Evolutionary conservation across 2,329 filamentous ascomycete species (phyloP), one percentile per base, ranked within the genome.

Genomic region (Colletotrichum spinosum): DNA sequence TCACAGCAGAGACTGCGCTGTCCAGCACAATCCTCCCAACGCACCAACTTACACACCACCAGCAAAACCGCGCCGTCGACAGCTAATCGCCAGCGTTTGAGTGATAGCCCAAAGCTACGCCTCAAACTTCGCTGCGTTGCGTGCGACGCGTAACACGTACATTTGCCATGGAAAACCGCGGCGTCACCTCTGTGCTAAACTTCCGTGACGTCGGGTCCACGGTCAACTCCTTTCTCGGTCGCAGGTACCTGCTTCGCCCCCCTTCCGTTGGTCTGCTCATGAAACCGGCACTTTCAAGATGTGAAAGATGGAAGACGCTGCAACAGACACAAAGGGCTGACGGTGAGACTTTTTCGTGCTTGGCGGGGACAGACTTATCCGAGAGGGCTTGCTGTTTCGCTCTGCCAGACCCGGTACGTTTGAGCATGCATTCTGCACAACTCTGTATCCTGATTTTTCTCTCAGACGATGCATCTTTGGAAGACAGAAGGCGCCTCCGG

Each of bases 151-250:
- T 35, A 44, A 55, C 39, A 34, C 25, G 34, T 38, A 33, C 12
- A 8, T 55, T 51, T 35, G 46, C 37, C 46, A 66, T 66, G 63
- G 63, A 66, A 7, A 62, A 39, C 34, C 53, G 44, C 17, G 51
- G 61, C 52, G 38, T 69, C 39, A 68, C 48, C 13, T 68, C 70
- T 56, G 83, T 94, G 55, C 79, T 90, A 71, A 95, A 95, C 76
- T 93, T 94, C 73, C 88, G 92, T 62, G 92, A 95, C 81, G 89
- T 94, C 48, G 91, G 89, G 45, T 80, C 82, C 68, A 88, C 87
- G 0, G 82, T 93, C 70, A 94, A 94, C 71, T 73, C 78, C 34
- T 84, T 84, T 67, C 76, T 87, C 5, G 84, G 84, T 33, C 79
- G 80, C 68, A 84, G 81, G 89, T 89, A 79, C 70, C 79, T 72